Base-by-base conservation (phyloP, 768 basidiomycete genomes). In the Tricholoma furcatifolium region DNA sequence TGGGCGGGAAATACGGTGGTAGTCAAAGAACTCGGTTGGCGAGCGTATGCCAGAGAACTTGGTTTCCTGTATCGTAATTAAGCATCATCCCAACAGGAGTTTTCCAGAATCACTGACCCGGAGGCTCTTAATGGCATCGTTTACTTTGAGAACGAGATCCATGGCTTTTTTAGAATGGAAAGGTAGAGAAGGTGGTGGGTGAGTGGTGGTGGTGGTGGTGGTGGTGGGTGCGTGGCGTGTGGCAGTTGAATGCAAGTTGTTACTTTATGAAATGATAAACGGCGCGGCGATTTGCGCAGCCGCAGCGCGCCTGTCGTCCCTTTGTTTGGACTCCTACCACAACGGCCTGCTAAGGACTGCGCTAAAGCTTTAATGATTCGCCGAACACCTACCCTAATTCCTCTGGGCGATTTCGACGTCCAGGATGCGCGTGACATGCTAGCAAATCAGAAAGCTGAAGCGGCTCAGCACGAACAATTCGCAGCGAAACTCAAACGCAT, bases 1-100 rank as follows among this genome's bases (percentile, higher is more conserved):
- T 9, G 92, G 92, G 62, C 84, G 76, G n/a, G 92, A 93, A 47
- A 95, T 70, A 18, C 91, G 84, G 59, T 93, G 84, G 59, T 78
- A 71, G 72, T 93, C 91, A 64, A 93, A 93, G 70, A 93, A 93
- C 67, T 93, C 91, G 42, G 69, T 64, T 5, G 84, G 82, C 1
- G 86, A 74, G 53, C 91, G 81, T 57, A 93, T 74, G 36, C 84
- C 84, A 51, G 87, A 88, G 53, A 93, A 76, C 60, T 83, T 82
- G 21, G 89, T 85, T 71, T 93, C 91, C 91, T 93, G 65, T 24
- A 39, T 47, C 15, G 12, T 47, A 17, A 18, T 45, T 45, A 21
- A 8, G n/a, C 32, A 32, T 17, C 15, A 21, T 21, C 23, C 54
- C 27, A 45, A 47, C 30, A 46, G 47, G 17, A 15, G 17, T 53